Evolutionary conservation across 345 rosid genomes (phyloP), one percentile per base, ranked within the genome.

Genomic region (Mangifera indica): DNA sequence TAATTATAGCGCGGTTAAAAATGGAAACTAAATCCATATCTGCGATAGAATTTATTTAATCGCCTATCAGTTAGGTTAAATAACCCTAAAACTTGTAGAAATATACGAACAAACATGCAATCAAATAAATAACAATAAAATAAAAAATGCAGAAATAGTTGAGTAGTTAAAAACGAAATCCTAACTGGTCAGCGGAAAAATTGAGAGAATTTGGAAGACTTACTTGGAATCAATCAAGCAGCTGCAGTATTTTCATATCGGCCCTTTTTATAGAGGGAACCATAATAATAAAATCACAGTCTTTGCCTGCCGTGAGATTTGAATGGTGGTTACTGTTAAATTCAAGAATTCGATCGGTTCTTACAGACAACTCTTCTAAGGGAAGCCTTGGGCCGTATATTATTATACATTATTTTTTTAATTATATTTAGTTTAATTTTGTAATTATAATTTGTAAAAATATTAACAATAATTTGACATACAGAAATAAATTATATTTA

Each of bases 311-410:
- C 7, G 9, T 24, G 0, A 34, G 24, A 56, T 55, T 69, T 69
- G 72, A 69, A 56, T 55, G 72, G 63, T 18, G 55, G 72, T 48
- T 55, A 22, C 60, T 29, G 32, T 22, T 44, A 21, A 68, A 21
- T 55, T 68, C 21, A 7, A n/a, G n/a, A n/a, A n/a, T n/a, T n/a
- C n/a, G n/a, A 29, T 29, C 3, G 20, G 51, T 55, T 14, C 49
- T 68, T 54, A 3, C 32, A 29, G 32, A 32, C 62, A 5, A 9
- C 12, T 44, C 48, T 14, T 14, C 10, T 26, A 42, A 11, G 63
- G 63, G 15, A 25, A 3, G 37, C 1, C 26, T 32, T 37, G 63
- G 45, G 63, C n/a, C n/a, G n/a, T n/a, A n/a, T n/a, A n/a, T n/a
- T n/a, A n/a, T n/a, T n/a, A n/a, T n/a, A n/a, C n/a, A n/a, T n/a